phyloP scores from a whole-genome alignment of 805 yeast genomes.

The Metschnikowia anglica region DNA sequence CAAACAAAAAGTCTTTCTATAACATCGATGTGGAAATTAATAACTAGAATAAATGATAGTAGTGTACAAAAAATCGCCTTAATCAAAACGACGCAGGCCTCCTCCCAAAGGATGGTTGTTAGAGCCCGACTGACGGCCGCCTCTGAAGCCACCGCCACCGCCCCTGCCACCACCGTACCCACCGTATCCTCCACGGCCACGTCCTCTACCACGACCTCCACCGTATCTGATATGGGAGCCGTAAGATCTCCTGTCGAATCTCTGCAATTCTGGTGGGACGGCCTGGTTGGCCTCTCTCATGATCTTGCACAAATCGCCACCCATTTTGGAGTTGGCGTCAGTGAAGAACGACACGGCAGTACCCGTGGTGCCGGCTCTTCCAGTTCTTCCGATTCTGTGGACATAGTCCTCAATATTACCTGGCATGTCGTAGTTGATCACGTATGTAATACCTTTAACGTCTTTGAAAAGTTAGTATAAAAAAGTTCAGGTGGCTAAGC shows the following conservation, averaged over 20 bases:
- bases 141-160: slow-evolving; percentile 40
- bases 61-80: slow-evolving; percentile 5
- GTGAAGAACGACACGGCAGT: slow-evolving; percentile 95
- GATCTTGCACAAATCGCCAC: slow-evolving; percentile 85
- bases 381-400: slow-evolving; percentile 98
- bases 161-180: slow-evolving; percentile 39
- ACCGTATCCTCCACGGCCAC: slow-evolving; percentile 25
- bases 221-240: slow-evolving; percentile 56
- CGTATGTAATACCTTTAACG: slow-evolving; percentile 95
- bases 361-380: slow-evolving; percentile 97
- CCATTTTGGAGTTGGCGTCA: slow-evolving; percentile 79
- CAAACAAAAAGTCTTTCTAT: background rate
- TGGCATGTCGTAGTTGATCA: slow-evolving; percentile 96
- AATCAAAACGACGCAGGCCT: slow-evolving; percentile 40
- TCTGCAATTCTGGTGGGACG: slow-evolving; percentile 75
- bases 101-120: slow-evolving; percentile 50
- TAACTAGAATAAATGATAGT: background rate
- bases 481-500: background rate
- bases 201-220: slow-evolving; percentile 55
- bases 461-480: slow-evolving; percentile 53
- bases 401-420: slow-evolving; percentile 98
- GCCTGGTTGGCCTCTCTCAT: slow-evolving; percentile 94
- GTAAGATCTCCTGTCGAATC: slow-evolving; percentile 63
- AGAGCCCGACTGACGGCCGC: slow-evolving; percentile 48
- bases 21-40: slow-evolving; percentile 1